These are phyloP conservation scores for Aspergillus pseudoviridinutans DNA, from an alignment of 2,329 filamentous ascomycete genomes.

Conservation along the genomic window DNA sequence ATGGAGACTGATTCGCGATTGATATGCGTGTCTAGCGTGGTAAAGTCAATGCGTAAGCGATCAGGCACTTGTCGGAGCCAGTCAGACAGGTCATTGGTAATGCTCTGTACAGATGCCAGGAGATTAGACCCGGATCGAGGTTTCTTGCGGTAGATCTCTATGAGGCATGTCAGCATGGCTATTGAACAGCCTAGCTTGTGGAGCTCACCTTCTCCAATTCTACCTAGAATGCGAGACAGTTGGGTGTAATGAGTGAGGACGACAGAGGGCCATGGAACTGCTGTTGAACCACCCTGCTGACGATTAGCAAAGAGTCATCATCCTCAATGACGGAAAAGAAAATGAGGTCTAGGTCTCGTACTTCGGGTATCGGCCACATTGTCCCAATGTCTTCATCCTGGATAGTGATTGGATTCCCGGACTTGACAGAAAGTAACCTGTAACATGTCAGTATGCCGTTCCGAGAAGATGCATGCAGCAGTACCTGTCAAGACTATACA, in stretches of 20 bases:
- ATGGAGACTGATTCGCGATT: slow-evolving; percentile 51
- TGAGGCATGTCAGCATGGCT: slow-evolving; percentile 10
- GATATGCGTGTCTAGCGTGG: slow-evolving; percentile 37
- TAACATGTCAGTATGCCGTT: not conserved
- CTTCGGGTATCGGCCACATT: slow-evolving; percentile 28
- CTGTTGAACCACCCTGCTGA: slow-evolving; percentile 13
- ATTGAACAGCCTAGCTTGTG: not conserved
- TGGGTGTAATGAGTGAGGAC: slow-evolving; percentile 52
- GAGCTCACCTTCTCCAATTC: slow-evolving; percentile 39
- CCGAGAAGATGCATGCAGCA: too few relatives aligned
- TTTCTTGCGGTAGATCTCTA: slow-evolving; percentile 48
- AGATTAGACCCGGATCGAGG: slow-evolving; percentile 46
- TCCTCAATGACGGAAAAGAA: too few relatives aligned
- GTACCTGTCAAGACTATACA: slow-evolving; percentile 52
- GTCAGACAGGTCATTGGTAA: slow-evolving; percentile 47
- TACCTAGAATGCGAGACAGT: slow-evolving; percentile 50
- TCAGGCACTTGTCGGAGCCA: slow-evolving; percentile 50
- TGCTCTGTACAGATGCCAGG: slow-evolving; percentile 49
- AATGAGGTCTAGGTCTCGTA: slow-evolving; percentile 9
- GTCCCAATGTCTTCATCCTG: slow-evolving; percentile 53
- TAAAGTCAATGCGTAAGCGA: slow-evolving; percentile 48
- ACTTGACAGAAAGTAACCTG: slow-evolving; percentile 51
- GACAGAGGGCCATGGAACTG: slow-evolving; percentile 41
- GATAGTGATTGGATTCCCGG: slow-evolving; percentile 53
- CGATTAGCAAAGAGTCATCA: not conserved